Conservation (phyloP, 2,329 filamentous ascomycete species). For the Penicillium occitanis region DNA sequence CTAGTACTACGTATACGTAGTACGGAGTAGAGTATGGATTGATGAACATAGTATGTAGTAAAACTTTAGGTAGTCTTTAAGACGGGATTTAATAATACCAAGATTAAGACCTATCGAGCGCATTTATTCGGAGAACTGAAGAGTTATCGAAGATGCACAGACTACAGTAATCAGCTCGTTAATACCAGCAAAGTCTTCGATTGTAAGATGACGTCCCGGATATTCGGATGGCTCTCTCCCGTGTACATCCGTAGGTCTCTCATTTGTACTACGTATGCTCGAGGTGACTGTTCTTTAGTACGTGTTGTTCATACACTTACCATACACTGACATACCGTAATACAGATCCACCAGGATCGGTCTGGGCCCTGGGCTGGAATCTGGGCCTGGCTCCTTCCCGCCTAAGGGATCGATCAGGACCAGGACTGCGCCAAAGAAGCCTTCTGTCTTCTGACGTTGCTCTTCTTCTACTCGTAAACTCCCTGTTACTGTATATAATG, state of each 20-base stretch:
- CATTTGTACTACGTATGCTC: too few species aligned
- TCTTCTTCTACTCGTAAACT: not conserved
- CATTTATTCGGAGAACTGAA: too few species aligned
- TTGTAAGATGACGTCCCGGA: not conserved
- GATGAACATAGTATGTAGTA: too few species aligned
- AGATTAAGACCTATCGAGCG: not conserved
- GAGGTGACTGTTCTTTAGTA: too few species aligned
- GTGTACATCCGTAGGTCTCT: not conserved
- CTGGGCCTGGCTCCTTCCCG: constrained; percentile 4
- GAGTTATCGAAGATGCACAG: too few species aligned
- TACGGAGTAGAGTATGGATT: too few species aligned
- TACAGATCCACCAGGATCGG: not conserved
- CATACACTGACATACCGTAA: not conserved
- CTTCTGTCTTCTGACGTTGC: not conserved
- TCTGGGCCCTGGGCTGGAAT: constrained; percentile 16
- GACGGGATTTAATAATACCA: not conserved
- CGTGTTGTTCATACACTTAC: not conserved
- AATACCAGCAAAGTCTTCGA: not conserved
- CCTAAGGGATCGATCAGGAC: not conserved
- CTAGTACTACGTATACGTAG: too few species aligned
- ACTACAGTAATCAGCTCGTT: too few species aligned
- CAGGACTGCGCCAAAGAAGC: not conserved
- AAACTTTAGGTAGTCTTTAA: too few species aligned
- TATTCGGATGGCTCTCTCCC: not conserved
- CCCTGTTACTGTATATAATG: not conserved